A percentile compares a stretch with the other conserved stretches of the same genome.
These are phyloP conservation scores for Escovopsis sp. DNA, from an alignment of 2,329 filamentous ascomycete genomes.

Conservation along the genomic window DNA sequence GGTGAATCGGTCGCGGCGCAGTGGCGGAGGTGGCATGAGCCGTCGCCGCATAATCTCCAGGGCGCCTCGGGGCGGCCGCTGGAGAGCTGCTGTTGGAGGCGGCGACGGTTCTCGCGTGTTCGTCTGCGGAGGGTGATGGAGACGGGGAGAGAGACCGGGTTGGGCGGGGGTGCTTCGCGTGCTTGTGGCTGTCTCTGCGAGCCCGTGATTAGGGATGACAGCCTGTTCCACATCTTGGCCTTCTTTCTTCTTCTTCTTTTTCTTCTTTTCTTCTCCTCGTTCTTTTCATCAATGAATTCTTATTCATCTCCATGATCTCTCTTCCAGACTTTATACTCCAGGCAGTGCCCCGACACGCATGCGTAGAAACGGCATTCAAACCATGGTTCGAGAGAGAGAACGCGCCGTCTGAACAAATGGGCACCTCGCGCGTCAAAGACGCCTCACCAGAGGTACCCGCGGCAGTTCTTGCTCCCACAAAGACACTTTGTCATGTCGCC, in stretches of 20 bases:
- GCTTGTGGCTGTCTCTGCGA: background rate
- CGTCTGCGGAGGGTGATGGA: conserved; percentile 7
- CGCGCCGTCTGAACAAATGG: too few relatives aligned
- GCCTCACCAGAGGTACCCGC: conserved; percentile 51
- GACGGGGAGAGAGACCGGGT: background rate
- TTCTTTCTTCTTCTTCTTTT: too few relatives aligned
- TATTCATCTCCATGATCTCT: too few relatives aligned
- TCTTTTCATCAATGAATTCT: too few relatives aligned
- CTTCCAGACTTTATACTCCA: too few relatives aligned
- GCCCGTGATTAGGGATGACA: background rate
- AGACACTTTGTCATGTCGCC: conserved; percentile 43
- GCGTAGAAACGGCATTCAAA: background rate
- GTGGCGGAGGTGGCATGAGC: conserved; percentile 6
- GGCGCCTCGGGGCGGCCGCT: conserved; percentile 9
- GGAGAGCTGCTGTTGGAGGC: conserved; percentile 8
- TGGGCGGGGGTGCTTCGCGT: background rate
- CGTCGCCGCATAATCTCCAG: conserved; percentile 9
- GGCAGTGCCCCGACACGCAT: too few relatives aligned
- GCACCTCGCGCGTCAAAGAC: too few relatives aligned
- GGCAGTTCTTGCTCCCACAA: conserved; percentile 52
- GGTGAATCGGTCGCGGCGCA: conserved; percentile 3
- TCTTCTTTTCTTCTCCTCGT: too few relatives aligned
- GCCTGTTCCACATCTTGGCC: too few relatives aligned
- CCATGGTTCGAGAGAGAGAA: background rate
- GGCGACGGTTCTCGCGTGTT: background rate